phyloP scores from a whole-genome alignment of 2,329 filamentous ascomycete genomes.

The Xylariales sp. region DNA sequence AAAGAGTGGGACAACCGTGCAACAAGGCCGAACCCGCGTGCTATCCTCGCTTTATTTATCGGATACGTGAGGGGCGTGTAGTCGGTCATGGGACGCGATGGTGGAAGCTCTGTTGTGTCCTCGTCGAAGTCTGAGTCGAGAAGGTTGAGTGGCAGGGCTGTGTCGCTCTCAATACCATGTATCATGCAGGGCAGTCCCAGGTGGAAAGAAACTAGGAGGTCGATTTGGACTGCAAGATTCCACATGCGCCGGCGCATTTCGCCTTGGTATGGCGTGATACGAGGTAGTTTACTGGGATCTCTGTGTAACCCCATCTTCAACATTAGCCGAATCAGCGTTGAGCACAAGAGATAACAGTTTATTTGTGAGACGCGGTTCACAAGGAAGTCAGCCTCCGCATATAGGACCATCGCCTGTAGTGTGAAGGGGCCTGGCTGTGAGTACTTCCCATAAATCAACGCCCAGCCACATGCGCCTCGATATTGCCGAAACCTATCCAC shows the following conservation, averaged over 20 bases:
- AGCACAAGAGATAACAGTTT: constrained; percentile 65
- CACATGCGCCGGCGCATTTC: constrained; percentile 67
- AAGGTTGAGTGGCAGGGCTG: constrained; percentile 69
- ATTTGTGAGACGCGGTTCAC: constrained; percentile 63
- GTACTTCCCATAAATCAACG: constrained; percentile 63
- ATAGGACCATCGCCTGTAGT: constrained; percentile 63
- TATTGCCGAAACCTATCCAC: constrained; percentile 61
- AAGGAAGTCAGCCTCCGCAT: constrained; percentile 65
- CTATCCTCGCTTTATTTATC: constrained; percentile 62
- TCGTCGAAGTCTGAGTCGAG: constrained; percentile 74
- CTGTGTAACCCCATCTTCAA: constrained; percentile 70
- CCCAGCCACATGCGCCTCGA: constrained; percentile 62
- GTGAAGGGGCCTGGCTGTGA: constrained; percentile 61
- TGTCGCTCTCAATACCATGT: constrained; percentile 72
- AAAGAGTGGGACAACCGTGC: constrained; percentile 63
- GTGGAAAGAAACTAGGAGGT: constrained; percentile 74
- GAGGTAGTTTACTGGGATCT: constrained; percentile 63
- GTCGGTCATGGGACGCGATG: constrained; percentile 66
- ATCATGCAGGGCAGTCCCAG: constrained; percentile 76
- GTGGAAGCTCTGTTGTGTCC: constrained; percentile 65
- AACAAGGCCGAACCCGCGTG: constrained; percentile 62
- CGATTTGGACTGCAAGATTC: constrained; percentile 68
- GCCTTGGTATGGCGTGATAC: constrained; percentile 63
- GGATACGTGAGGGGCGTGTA: constrained; percentile 69
- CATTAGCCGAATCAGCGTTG: constrained; percentile 64